Conservation (phyloP, 768 basidiomycete genomes). For the Boletus vinaceobasis region DNA sequence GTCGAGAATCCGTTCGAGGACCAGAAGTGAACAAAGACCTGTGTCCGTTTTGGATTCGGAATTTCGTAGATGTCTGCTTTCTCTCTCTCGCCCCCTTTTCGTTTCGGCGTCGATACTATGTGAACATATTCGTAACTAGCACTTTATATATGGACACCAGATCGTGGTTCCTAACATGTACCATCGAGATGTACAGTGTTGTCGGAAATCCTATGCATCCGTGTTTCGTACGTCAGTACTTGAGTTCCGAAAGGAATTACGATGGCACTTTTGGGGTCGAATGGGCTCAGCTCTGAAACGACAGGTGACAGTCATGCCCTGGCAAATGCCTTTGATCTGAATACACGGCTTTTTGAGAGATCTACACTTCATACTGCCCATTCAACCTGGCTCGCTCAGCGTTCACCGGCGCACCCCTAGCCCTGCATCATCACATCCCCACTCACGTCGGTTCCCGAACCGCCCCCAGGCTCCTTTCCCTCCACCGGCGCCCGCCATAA, state of each 20-base stretch:
- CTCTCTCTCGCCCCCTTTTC: background rate
- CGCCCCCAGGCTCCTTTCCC: background rate
- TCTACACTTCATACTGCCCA: background rate
- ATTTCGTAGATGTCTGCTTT: background rate
- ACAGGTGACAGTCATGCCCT: no score
- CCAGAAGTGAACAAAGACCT: background rate
- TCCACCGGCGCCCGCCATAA: slow-evolving; percentile 38
- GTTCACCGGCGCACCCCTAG: background rate
- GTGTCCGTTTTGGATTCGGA: background rate
- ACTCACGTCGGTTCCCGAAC: background rate
- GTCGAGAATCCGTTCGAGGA: slow-evolving; percentile 76
- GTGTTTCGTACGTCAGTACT: background rate
- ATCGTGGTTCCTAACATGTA: background rate
- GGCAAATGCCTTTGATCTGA: background rate
- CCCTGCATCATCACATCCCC: slow-evolving; percentile 30
- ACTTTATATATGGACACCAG: background rate
- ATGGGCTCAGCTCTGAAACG: background rate
- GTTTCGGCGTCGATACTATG: background rate
- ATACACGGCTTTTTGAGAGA: background rate
- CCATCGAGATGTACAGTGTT: background rate
- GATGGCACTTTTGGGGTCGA: background rate
- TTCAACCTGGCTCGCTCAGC: background rate
- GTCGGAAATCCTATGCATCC: background rate
- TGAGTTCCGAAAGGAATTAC: background rate
- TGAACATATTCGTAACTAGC: background rate